Base-by-base conservation (phyloP, 371 early-diverging fungal species). In the Gilbertella persicaria region DNA sequence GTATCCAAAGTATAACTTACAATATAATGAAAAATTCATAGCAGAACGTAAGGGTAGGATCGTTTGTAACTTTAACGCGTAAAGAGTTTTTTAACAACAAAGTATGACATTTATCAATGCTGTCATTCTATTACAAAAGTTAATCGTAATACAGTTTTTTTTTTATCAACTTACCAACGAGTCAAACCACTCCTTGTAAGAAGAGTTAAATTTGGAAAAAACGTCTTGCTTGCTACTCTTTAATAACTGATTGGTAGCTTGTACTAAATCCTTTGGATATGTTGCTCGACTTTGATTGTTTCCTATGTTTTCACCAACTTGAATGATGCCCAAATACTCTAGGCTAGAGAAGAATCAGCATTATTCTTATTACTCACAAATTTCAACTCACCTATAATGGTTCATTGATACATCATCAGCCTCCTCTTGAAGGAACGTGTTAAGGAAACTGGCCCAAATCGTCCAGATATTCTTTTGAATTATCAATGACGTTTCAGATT, bases 11-110 rank as follows among this genome's bases (percentile, higher is more conserved):
- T 4, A 30, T n/a, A 54, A 55, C 55, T 55, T 55, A 55, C 48
- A 55, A 47, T 47, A 47, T 47, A 5, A 47, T 30, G 21, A 55
- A 54, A 19, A 54, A 45, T 45, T 54, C 41, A 26, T 40, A 54
- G 33, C 48, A 47, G 30, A 55, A 55, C 25, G 30, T 46, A 23
- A 45, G 16, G 48, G 42, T 47, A 41, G 35, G 42, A 55, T 55
- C 48, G n/a, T 46, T 47, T 19, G 55, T 55, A 42, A 25, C 16
- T 42, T 51, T 43, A 2, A 42, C 33, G 2, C 24, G 21, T 43
- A 30, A 51, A 51, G 51, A 20, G 5, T 50, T 50, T 29, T 28
- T 50, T 29, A 50, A 19, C 20, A 50, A 50, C 20, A 50, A 29
- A 2, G 39, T 40, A 19, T 42, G 51, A 21, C 51, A 51, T 23